A percentile compares a stretch with the other conserved stretches of the same genome.
Evolutionary conservation across 164 flowering plant species (phyloP).

Genomic region (Vitis labrusca): DNA sequence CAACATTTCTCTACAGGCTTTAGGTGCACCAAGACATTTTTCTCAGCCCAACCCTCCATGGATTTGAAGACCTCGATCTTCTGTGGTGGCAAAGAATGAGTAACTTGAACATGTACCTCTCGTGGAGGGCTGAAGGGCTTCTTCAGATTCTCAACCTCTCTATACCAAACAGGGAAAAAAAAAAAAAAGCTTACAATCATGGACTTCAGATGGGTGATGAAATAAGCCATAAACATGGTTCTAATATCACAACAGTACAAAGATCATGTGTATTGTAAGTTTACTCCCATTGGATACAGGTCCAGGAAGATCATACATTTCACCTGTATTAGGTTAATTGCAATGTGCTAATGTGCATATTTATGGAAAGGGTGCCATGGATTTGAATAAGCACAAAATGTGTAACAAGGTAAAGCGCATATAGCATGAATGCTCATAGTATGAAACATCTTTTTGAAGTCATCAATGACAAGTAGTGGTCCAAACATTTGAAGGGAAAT

Average conservation of each 20-base stretch:
- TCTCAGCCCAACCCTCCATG: constrained; percentile 35
- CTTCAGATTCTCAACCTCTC: constrained; percentile 20
- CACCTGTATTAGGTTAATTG: too few species aligned
- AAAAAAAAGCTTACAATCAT: background rate
- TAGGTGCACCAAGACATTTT: constrained; percentile 38
- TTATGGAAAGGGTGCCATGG: too few species aligned
- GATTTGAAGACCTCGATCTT: constrained; percentile 35
- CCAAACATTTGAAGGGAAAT: background rate
- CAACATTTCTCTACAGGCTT: constrained; percentile 56
- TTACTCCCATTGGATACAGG: too few species aligned
- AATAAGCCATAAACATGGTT: background rate
- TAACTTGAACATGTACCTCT: constrained; percentile 22
- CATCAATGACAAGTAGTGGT: background rate
- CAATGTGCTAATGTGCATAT: too few species aligned
- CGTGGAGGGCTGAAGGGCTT: constrained; percentile 22
- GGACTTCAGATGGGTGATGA: background rate
- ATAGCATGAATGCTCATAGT: background rate
- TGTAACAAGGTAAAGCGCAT: background rate
- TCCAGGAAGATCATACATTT: background rate
- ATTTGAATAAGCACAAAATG: too few species aligned
- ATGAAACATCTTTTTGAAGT: background rate
- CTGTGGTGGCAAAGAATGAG: constrained; percentile 34
- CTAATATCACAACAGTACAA: background rate
- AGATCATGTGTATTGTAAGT: background rate
- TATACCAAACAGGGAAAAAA: background rate